phyloP scores from a whole-genome alignment of 495 filamentous ascomycete genomes.

The Viridothelium virens region DNA sequence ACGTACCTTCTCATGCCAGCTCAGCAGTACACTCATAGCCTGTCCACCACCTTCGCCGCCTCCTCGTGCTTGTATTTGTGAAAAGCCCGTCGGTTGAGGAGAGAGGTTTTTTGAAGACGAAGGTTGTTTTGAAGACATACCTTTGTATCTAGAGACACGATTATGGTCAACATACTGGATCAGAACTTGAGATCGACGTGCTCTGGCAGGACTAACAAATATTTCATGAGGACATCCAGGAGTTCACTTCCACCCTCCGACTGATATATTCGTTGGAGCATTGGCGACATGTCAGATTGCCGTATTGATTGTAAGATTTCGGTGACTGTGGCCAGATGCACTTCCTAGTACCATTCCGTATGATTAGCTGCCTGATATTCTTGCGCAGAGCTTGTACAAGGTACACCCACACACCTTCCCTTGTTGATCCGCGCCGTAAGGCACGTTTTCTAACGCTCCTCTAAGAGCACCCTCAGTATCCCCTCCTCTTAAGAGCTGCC shows the following conservation, averaged over 20 bases:
- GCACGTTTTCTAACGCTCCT: constrained; percentile 66
- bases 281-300: constrained; percentile 79
- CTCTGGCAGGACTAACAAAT: constrained; percentile 44
- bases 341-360: constrained; percentile 44
- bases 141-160: constrained; percentile 58
- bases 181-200: not conserved
- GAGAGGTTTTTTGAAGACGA: constrained; percentile 41
- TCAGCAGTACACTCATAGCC: constrained; percentile 86
- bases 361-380: constrained; percentile 15
- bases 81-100: constrained; percentile 80
- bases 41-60: constrained; percentile 70
- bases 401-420: constrained; percentile 53
- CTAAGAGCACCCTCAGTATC: constrained; percentile 79
- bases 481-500: constrained; percentile 75
- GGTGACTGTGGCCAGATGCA: constrained; percentile 70
- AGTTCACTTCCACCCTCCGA: constrained; percentile 64
- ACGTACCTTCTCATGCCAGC: constrained; percentile 81
- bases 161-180: not conserved
- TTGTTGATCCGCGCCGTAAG: constrained; percentile 60
- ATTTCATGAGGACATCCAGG: constrained; percentile 70
- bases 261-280: constrained; percentile 66
- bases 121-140: constrained; percentile 50
- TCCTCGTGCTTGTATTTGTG: constrained; percentile 64
- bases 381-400: not conserved
- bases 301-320: constrained; percentile 88